These are phyloP conservation scores for Aspergillus tamarii DNA, from an alignment of 2,329 filamentous ascomycete genomes.

Conservation along the genomic window DNA sequence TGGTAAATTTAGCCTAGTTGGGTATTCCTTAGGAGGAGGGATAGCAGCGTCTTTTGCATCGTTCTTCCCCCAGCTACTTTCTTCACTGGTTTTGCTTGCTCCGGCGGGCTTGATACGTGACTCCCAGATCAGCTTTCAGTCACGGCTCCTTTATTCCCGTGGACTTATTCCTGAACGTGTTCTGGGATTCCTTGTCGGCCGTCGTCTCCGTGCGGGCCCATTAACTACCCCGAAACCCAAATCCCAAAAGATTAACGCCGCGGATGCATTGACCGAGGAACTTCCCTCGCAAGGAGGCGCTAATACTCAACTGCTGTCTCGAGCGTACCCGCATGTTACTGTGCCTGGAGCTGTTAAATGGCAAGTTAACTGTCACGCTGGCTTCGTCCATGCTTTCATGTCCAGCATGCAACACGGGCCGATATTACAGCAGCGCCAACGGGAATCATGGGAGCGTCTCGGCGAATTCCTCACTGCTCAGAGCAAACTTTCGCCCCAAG, in stretches of 20 bases:
- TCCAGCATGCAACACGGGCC: conserved; percentile 72
- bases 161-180: conserved; percentile 63
- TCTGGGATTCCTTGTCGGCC: conserved; percentile 54
- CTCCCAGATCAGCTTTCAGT: conserved; percentile 63
- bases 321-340: conserved; percentile 55
- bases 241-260: conserved; percentile 39
- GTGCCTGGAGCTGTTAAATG: conserved; percentile 68
- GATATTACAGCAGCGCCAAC: conserved; percentile 61
- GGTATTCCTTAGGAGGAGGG: conserved; percentile 80
- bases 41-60: conserved; percentile 71
- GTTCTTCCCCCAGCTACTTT: conserved; percentile 69
- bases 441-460: conserved; percentile 64
- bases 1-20: conserved; percentile 69
- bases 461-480: conserved; percentile 52
- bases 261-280: conserved; percentile 48
- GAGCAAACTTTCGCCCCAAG: conserved; percentile 32
- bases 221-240: conserved; percentile 37
- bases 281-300: conserved; percentile 37
- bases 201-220: conserved; percentile 52
- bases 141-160: conserved; percentile 64
- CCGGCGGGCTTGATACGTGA: conserved; percentile 76
- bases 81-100: conserved; percentile 73
- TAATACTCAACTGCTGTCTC: conserved; percentile 55
- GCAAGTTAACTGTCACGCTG: conserved; percentile 68
- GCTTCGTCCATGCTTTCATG: conserved; percentile 72